Percentiles rank a stretch among this genome's conserved stretches.
Conservation (phyloP, 2,329 filamentous ascomycete species). For the Fusarium sp. region DNA sequence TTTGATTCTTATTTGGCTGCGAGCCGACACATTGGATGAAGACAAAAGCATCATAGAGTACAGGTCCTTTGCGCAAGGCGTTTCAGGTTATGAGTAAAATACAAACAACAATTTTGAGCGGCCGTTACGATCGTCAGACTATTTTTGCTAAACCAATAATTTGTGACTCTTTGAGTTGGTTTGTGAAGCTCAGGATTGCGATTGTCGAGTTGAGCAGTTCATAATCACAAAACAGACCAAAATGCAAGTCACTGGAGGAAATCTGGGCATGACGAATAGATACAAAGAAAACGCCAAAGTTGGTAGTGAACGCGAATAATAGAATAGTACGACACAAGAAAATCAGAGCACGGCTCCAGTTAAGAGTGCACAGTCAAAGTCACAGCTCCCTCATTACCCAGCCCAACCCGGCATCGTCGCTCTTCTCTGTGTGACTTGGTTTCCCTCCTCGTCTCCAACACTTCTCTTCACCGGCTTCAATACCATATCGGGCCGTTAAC, state of each 20-base stretch:
- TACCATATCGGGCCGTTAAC: slow-evolving; percentile 16
- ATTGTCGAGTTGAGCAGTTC: not conserved
- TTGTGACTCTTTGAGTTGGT: not conserved
- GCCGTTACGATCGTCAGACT: not conserved
- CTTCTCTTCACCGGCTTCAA: slow-evolving; percentile 1
- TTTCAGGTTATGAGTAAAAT: slow-evolving; percentile 24
- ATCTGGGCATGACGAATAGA: slow-evolving; percentile 6
- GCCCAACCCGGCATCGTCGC: not conserved
- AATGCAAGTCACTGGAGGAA: not conserved
- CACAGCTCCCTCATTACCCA: slow-evolving; percentile 6
- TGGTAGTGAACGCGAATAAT: slow-evolving; percentile 35
- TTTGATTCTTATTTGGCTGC: not conserved
- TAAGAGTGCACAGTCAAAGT: slow-evolving; percentile 44
- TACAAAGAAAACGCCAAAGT: slow-evolving; percentile 32
- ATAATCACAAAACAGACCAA: not conserved
- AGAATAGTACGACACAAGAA: slow-evolving; percentile 39
- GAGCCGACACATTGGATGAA: slow-evolving; percentile 7
- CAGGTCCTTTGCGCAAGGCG: slow-evolving; percentile 29
- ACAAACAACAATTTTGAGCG: slow-evolving; percentile 3
- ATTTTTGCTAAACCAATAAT: too few species aligned
- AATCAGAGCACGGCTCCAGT: slow-evolving; percentile 39
- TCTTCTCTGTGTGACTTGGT: not conserved
- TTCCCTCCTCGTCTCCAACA: not conserved
- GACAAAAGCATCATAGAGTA: slow-evolving; percentile 6
- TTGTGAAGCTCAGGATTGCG: not conserved